Percentiles rank a stretch among this genome's conserved stretches.
Evolutionary conservation across 331 rosid genomes (phyloP).

Genomic region (Telfairia occidentalis): DNA sequence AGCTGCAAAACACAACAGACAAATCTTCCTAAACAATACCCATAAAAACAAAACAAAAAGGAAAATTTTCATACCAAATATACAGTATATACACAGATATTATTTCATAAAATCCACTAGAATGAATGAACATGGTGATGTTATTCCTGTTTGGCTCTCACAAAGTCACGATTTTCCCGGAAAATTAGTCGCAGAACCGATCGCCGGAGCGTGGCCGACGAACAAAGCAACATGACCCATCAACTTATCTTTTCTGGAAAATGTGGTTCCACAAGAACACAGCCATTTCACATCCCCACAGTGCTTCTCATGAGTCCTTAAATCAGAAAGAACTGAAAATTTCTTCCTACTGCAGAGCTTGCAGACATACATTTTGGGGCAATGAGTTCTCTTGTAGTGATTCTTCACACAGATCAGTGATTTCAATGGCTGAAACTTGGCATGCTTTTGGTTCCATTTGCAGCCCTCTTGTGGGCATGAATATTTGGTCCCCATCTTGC

Average conservation of each 20-base stretch:
- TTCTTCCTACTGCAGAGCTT: constrained; percentile 76
- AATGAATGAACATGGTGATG: background rate
- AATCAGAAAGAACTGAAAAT: constrained; percentile 81
- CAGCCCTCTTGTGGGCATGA: constrained; percentile 93
- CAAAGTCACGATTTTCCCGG: background rate
- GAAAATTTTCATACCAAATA: background rate
- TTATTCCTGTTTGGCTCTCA: background rate
- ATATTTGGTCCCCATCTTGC: constrained; percentile 40
- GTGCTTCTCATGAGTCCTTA: constrained; percentile 90
- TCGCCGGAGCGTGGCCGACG: constrained; percentile 48
- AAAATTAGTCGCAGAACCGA: constrained; percentile 6
- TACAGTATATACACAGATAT: background rate
- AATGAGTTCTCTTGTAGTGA: constrained; percentile 88
- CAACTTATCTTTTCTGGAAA: constrained; percentile 87
- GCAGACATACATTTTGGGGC: constrained; percentile 92
- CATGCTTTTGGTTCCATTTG: constrained; percentile 72
- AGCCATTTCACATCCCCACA: constrained; percentile 84
- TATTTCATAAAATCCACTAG: background rate
- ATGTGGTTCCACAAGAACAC: constrained; percentile 89
- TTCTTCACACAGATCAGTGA: constrained; percentile 89
- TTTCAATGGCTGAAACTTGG: constrained; percentile 78
- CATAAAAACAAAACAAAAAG: background rate
- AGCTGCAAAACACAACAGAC: background rate
- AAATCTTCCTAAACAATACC: background rate
- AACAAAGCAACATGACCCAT: constrained; percentile 80